phyloP scores from a whole-genome alignment of 768 basidiomycete genomes.

The Hysterangium stoloniferum region DNA sequence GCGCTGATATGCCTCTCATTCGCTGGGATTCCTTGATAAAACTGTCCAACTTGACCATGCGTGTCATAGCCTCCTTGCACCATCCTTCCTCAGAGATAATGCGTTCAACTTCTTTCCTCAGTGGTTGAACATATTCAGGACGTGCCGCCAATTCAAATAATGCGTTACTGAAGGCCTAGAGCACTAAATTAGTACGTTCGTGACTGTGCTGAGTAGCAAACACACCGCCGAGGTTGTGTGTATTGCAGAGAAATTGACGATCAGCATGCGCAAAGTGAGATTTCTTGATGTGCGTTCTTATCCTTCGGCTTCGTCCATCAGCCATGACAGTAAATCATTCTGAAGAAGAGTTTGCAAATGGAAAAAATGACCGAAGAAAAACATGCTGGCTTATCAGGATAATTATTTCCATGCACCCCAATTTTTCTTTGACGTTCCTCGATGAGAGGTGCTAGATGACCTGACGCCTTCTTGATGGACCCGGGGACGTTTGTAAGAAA shows the following conservation, averaged over 20 bases:
- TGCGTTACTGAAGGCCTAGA: constrained; percentile 12
- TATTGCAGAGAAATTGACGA: constrained; percentile 34
- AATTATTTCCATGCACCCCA: constrained; percentile 23
- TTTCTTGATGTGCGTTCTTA: constrained; percentile 21
- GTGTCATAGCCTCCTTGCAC: constrained; percentile 9
- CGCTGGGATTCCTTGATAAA: constrained; percentile 14
- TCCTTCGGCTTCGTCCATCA: constrained; percentile 26
- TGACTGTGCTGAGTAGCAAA: neutral
- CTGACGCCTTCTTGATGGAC: constrained; percentile 9
- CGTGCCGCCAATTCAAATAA: constrained; percentile 12
- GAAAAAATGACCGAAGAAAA: neutral
- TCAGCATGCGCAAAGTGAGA: constrained; percentile 25
- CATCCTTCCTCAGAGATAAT: constrained; percentile 9
- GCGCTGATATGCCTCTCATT: too few relatives aligned
- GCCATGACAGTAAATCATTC: constrained; percentile 34
- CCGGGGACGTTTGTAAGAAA: neutral
- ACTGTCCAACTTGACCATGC: constrained; percentile 13
- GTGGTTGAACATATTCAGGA: constrained; percentile 11
- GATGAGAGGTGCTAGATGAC: constrained; percentile 18
- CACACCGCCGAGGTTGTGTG: constrained; percentile 36
- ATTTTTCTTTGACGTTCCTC: constrained; percentile 27
- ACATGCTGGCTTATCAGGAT: constrained; percentile 31
- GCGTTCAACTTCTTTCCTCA: constrained; percentile 11
- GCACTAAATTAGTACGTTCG: neutral
- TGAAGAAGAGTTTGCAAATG: constrained; percentile 9